phyloP scores from a whole-genome alignment of 2,329 filamentous ascomycete genomes.

The Chaetomium olivaceum region DNA sequence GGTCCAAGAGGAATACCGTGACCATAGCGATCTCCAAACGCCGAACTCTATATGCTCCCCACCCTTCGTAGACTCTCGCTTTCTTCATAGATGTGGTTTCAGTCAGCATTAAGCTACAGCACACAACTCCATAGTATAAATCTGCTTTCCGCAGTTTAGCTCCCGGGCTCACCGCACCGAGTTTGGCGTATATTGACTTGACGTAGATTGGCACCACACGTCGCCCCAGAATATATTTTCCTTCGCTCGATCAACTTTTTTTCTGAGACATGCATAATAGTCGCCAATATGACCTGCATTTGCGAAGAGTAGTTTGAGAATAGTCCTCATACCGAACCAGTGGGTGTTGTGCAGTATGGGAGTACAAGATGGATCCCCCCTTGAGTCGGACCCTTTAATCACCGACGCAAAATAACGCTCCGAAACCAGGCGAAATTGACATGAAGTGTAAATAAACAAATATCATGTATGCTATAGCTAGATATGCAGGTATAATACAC shows the following conservation, averaged over 20 bases:
- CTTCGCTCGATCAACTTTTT: background rate
- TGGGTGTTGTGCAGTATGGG: no score
- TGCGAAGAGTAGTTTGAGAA: background rate
- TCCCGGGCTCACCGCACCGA: no score
- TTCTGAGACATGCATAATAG: background rate
- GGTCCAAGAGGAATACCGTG: background rate
- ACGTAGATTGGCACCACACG: no score
- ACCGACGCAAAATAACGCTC: no score
- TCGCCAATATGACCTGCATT: background rate
- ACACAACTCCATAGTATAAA: no score
- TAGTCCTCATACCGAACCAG: background rate
- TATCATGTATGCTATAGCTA: background rate
- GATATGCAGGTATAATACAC: background rate
- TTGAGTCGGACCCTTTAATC: background rate
- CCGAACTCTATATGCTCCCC: background rate
- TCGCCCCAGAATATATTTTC: no score
- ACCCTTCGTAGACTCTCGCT: background rate
- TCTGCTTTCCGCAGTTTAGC: no score
- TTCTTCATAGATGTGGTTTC: background rate
- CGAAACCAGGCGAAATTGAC: background rate
- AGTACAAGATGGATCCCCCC: background rate
- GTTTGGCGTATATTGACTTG: no score
- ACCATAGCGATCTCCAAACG: background rate
- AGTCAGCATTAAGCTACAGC: no score
- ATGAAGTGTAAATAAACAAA: background rate